Base-by-base conservation (phyloP, 2,329 filamentous ascomycete genomes). In the Alternaria tenuissima region DNA sequence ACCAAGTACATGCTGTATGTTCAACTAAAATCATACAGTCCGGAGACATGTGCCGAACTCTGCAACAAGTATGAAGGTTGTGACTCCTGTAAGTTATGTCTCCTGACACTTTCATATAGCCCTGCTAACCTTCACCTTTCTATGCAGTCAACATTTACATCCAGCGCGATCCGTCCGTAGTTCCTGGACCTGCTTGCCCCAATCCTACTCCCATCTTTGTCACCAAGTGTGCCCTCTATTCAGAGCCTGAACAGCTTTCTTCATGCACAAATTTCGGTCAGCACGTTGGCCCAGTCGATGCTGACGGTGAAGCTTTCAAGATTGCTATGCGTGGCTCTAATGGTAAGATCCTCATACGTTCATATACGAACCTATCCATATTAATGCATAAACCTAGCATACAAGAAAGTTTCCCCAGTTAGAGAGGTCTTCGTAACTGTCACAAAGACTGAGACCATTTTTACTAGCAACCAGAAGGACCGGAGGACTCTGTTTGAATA, bases 131-230 rank as follows among this genome's bases (percentile, higher is more conserved):
- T 7, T 20, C 11, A 9, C 20, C 3, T 3, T 11, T 18, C n/a
- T 3, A 7, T 12, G 3, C n/a, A 66, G 65, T 71, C 66, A 70
- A 71, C 59, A 65, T 70, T 51, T 71, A 63, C 55, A 54, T 70
- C 52, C 52, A 62, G 32, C 64, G 69, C 30, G 26, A 59, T 5
- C 69, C 67, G 5, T 53, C 47, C 3, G n/a, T 54, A 3, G 30
- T 39, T 4, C 66, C 66, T 1, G 62, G 59, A 7, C 18, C 52
- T 2, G 38, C 11, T 0, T 71, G 69, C 47, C 66, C 67, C 18
- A 70, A 71, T 20, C 69, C 69, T 5, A 7, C 42, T 1, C 46
- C 67, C 16, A 62, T 52, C 16, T 54, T 51, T 7, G 38, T 55
- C n/a, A 55, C 57, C 28, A 55, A 52, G 8, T 71, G 69, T 44